A percentile compares a stretch with the other conserved stretches of the same genome.
phyloP scores from a whole-genome alignment of 2,329 filamentous ascomycete species.

The Fusarium longipes region DNA sequence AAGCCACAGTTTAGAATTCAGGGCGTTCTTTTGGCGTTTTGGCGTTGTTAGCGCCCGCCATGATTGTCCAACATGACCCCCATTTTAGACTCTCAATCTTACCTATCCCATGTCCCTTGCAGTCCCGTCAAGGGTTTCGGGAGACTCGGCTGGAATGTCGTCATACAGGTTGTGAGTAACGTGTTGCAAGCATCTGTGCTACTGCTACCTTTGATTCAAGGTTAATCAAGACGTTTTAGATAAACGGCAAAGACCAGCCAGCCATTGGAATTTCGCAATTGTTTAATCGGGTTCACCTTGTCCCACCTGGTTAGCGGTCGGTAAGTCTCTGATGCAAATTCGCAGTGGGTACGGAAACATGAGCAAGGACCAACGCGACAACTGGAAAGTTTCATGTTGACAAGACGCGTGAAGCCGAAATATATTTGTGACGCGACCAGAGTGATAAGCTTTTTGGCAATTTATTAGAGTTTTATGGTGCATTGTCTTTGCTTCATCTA shows the following conservation, averaged over 20 bases:
- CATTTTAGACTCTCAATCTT: background rate
- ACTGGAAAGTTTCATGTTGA: background rate
- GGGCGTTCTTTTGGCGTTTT: too few species aligned
- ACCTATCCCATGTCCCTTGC: background rate
- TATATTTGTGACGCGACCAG: too few species aligned
- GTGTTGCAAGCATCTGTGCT: background rate
- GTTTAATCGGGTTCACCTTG: background rate
- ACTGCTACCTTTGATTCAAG: background rate
- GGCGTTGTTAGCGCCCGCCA: conserved; percentile 2
- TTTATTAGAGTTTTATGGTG: too few species aligned
- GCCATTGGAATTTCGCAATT: background rate
- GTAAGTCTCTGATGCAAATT: too few species aligned
- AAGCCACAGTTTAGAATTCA: background rate
- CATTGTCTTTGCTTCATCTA: too few species aligned
- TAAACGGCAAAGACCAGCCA: background rate
- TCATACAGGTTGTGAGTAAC: background rate
- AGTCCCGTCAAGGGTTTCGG: background rate
- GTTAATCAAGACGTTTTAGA: background rate
- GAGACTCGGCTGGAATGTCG: background rate
- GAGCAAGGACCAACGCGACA: background rate
- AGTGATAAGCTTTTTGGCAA: too few species aligned
- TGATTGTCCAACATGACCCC: background rate
- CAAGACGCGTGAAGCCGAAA: background rate
- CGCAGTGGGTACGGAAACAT: background rate
- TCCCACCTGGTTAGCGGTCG: background rate